Conservation (phyloP, 805 yeast genomes). For the Metschnikowia hibisci region DNA sequence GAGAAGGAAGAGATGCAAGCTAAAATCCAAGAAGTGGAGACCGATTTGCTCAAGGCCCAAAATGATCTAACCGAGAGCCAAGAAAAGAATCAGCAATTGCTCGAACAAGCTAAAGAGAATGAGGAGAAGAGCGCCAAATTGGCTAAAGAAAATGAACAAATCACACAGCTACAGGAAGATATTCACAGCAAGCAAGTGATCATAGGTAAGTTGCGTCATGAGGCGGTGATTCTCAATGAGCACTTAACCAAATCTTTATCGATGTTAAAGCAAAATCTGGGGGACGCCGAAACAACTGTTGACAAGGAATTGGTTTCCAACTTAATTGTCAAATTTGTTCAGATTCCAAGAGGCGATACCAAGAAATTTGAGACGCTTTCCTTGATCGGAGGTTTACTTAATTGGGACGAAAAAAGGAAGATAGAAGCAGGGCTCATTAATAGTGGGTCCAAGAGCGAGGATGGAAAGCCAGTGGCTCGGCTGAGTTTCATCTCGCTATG, state of each 20-base stretch:
- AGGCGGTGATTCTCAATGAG: slow-evolving; percentile 88
- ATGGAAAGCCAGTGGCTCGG: slow-evolving; percentile 26
- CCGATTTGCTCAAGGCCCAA: background rate
- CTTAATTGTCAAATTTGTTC: slow-evolving; percentile 76
- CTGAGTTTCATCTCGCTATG: slow-evolving; percentile 67
- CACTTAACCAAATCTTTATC: slow-evolving; percentile 91
- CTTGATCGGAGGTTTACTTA: slow-evolving; percentile 74
- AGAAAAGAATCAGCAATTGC: slow-evolving; percentile 8
- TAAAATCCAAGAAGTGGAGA: slow-evolving; percentile 1
- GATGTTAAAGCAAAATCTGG: slow-evolving; percentile 72
- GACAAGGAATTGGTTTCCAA: slow-evolving; percentile 89
- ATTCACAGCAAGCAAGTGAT: slow-evolving; percentile 57
- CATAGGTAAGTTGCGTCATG: slow-evolving; percentile 90
- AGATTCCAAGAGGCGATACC: slow-evolving; percentile 87
- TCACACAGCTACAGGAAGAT: slow-evolving; percentile 57
- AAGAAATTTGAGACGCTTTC: slow-evolving; percentile 91
- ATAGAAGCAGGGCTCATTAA: slow-evolving; percentile 69
- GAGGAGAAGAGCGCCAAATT: slow-evolving; percentile 4
- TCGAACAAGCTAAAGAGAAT: slow-evolving; percentile 4
- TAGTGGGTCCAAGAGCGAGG: slow-evolving; percentile 16
- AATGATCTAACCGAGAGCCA: slow-evolving; percentile 1
- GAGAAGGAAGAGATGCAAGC: slow-evolving; percentile 6
- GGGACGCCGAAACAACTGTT: slow-evolving; percentile 57
- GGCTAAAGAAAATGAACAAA: slow-evolving; percentile 21
- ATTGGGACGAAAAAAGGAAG: slow-evolving; percentile 82